Evolutionary conservation across 805 yeast species (phyloP).

Genomic region (Candida railenensis): DNA sequence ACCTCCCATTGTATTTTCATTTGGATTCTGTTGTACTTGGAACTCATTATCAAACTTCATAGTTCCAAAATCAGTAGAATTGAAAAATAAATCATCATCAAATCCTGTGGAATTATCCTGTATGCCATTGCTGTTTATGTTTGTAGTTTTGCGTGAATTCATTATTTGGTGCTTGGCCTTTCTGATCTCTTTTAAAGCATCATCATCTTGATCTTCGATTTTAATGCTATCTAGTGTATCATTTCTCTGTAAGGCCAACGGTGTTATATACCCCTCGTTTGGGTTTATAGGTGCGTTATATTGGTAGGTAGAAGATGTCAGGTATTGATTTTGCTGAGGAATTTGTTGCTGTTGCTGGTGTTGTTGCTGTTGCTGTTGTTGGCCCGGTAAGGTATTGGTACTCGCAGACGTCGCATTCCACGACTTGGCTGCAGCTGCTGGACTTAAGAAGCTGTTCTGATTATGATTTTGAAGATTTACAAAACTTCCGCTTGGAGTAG

Average conservation of each 20-base stretch:
- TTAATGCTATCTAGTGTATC: constrained; percentile 31
- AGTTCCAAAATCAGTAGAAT: background rate
- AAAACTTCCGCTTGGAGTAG: constrained; percentile 14
- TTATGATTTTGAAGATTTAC: constrained; percentile 3
- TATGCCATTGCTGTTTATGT: background rate
- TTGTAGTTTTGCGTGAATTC: background rate
- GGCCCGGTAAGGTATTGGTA: constrained; percentile 1
- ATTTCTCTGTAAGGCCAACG: constrained; percentile 17
- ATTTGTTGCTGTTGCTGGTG: constrained; percentile 1
- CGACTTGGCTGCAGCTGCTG: background rate
- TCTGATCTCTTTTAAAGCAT: constrained; percentile 40
- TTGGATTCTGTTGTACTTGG: background rate
- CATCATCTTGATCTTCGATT: constrained; percentile 41
- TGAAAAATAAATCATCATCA: constrained; percentile 4
- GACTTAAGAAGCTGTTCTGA: constrained; percentile 4
- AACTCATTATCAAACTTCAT: background rate
- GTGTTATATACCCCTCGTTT: constrained; percentile 7
- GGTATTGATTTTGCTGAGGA: background rate
- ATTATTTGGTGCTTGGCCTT: constrained; percentile 21
- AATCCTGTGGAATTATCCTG: constrained; percentile 3
- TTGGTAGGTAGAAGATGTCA: background rate
- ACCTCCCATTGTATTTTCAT: background rate
- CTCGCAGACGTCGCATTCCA: constrained; percentile 2
- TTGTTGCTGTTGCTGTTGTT: constrained; percentile 5
- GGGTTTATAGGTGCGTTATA: constrained; percentile 2